Percentiles rank a stretch among this genome's conserved stretches.
These are phyloP conservation scores for Blastobotrys malaysiensis DNA, from an alignment of 1,139 yeast species.

Conservation along the genomic window DNA sequence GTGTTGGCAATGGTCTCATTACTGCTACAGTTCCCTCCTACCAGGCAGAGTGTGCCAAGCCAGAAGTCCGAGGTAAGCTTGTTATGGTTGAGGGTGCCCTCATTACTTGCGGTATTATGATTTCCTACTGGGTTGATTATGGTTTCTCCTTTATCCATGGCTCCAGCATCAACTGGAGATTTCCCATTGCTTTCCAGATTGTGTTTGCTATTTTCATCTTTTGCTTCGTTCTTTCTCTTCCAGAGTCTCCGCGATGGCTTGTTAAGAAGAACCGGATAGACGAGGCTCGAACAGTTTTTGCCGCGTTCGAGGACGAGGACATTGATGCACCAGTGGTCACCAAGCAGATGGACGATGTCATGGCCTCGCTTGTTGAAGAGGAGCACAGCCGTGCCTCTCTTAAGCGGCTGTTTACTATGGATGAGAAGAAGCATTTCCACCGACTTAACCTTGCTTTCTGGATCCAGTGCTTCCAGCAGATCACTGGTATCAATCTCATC, in stretches of 20 bases:
- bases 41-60: conserved; percentile 73
- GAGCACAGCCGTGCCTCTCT: conserved; percentile 13
- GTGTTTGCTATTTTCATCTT: conserved; percentile 12
- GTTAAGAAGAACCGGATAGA: conserved; percentile 37
- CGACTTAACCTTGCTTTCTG: conserved; percentile 45
- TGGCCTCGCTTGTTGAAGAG: conserved; percentile 20
- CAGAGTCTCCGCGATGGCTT: conserved; percentile 54
- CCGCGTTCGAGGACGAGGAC: conserved; percentile 8
- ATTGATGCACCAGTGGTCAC: conserved; percentile 25
- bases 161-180: conserved; percentile 42
- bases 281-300: conserved; percentile 22
- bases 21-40: conserved; percentile 79
- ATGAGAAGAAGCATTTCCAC: conserved; percentile 39
- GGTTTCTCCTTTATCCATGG: conserved; percentile 43
- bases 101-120: conserved; percentile 63
- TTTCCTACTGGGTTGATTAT: conserved; percentile 66
- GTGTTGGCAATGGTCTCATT: conserved; percentile 71
- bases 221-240: conserved; percentile 9
- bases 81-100: conserved; percentile 68
- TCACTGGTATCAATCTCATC: conserved; percentile 66
- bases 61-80: conserved; percentile 66
- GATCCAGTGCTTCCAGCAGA: conserved; percentile 56
- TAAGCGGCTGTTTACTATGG: conserved; percentile 15
- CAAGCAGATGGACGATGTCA: conserved; percentile 27
- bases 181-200: conserved; percentile 35